Percentiles rank a stretch among this genome's conserved stretches.
phyloP scores from a whole-genome alignment of 2,329 filamentous ascomycete genomes.

The Plenodomus biglobosus region DNA sequence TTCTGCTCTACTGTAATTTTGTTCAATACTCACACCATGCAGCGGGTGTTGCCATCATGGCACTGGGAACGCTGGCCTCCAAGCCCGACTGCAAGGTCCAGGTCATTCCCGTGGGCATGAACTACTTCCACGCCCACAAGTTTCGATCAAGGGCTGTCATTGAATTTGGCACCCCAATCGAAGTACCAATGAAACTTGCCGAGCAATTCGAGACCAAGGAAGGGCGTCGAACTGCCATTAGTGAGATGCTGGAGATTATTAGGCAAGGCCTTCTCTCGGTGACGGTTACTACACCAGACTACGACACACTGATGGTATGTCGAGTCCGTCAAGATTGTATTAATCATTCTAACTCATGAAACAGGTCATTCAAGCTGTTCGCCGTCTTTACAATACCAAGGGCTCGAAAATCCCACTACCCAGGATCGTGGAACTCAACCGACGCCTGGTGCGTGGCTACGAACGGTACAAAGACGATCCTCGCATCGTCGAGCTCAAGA shows the following conservation, averaged over 20 bases:
- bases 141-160: slow-evolving; percentile 94
- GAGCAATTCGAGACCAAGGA: slow-evolving; percentile 73
- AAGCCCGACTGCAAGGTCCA: slow-evolving; percentile 85
- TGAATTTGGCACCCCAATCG: slow-evolving; percentile 88
- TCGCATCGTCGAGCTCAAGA: slow-evolving; percentile 73
- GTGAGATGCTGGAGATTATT: slow-evolving; percentile 79
- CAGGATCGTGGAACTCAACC: slow-evolving; percentile 90
- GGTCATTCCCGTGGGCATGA: slow-evolving; percentile 97
- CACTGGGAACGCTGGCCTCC: slow-evolving; percentile 81
- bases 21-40: slow-evolving; percentile 17
- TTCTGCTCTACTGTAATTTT: not conserved
- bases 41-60: slow-evolving; percentile 98
- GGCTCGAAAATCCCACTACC: slow-evolving; percentile 91
- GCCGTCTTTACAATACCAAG: slow-evolving; percentile 89
- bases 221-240: slow-evolving; percentile 77
- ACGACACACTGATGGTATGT: slow-evolving; percentile 84
- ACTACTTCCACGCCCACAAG: slow-evolving; percentile 99
- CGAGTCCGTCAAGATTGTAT: too few relatives aligned
- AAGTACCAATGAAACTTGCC: slow-evolving; percentile 79
- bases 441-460: slow-evolving; percentile 87
- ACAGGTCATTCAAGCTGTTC: slow-evolving; percentile 84
- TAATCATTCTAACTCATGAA: slow-evolving; percentile 31
- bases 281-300: slow-evolving; percentile 89
- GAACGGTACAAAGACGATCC: slow-evolving; percentile 89
- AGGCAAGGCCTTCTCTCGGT: slow-evolving; percentile 84